Evolutionary conservation across 1,284 basidiomycete species (phyloP), one percentile per base, ranked within the genome.

Genomic region (Chalciporus piperatoides): DNA sequence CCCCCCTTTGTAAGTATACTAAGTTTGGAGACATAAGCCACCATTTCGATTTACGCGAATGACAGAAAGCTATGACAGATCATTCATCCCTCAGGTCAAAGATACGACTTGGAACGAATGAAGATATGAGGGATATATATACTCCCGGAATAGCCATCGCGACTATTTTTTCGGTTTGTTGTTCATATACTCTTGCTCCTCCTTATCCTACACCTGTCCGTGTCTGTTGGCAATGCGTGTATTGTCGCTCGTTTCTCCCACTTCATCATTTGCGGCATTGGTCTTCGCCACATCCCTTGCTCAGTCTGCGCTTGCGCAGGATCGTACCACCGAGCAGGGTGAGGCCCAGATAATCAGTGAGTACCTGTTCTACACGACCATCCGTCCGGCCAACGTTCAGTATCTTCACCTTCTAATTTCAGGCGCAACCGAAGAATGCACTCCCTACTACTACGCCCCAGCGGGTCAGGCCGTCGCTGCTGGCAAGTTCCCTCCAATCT

Each of bases 401-500:
- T 17, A 35, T 12, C 2, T 14, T 14, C 27, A 27, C n/a, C 33
- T 9, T 35, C 10, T 5, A 35, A 35, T 15, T 15, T 15, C 36
- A 76, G 74, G 66, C 49, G 56, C 65, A 1, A 60, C 30, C 32
- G 6, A 23, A 15, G 75, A 77, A 49, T 79, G 78, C 56, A 58
- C 66, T 5, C 54, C 66, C 0, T 78, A 78, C 56, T 65, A 60
- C 40, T 72, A 77, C 51, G 53, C 68, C 15, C 73, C 76, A 14
- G 69, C 77, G 21, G 57, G 60, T 21, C 62, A 68, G 41, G 62
- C 71, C 36, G 60, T 78, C 17, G 62, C 71, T 4, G 28, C 39
- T 1, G 40, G 39, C 7, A 3, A 61, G 30, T 81, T 82, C 61
- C 75, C 79, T 1, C 51, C 71, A 6, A 57, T 73, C 28, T 80